phyloP scores from a whole-genome alignment of 2,329 filamentous ascomycete species.

The Nemania abortiva region DNA sequence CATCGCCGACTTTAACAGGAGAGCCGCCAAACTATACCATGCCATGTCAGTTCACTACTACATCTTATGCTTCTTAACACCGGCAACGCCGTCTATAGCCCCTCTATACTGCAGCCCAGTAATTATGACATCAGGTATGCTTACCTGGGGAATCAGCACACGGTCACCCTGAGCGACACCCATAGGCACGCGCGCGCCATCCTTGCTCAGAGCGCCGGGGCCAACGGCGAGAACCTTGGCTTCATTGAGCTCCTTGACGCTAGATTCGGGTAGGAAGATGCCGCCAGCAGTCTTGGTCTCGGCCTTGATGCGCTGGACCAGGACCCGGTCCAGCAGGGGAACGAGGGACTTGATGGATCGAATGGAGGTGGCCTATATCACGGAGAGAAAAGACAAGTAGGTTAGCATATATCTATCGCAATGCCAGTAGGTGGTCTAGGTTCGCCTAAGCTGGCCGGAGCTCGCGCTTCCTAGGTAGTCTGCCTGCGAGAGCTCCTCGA shows the following conservation, averaged over 20 bases:
- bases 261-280: constrained; percentile 97
- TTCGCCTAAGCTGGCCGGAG: background rate
- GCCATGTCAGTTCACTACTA: constrained; percentile 33
- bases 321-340: constrained; percentile 96
- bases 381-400: constrained; percentile 3
- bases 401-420: background rate
- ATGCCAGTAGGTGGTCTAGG: background rate
- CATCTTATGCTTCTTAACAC: background rate
- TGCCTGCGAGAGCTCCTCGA: background rate
- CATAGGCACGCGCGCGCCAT: constrained; percentile 88
- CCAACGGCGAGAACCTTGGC: constrained; percentile 96
- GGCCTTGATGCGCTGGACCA: constrained; percentile 97
- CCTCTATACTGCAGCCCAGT: background rate
- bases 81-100: background rate
- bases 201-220: constrained; percentile 86
- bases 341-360: constrained; percentile 95
- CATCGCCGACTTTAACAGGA: constrained; percentile 96
- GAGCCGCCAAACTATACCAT: constrained; percentile 83
- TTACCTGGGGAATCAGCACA: constrained; percentile 94
- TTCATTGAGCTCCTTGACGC: constrained; percentile 98
- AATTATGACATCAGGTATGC: constrained; percentile 1
- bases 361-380: constrained; percentile 74
- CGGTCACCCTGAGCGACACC: constrained; percentile 87
- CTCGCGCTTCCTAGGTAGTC: background rate
- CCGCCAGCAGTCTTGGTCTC: constrained; percentile 96